These are phyloP conservation scores for Claviceps purpurea DNA, from an alignment of 2,329 filamentous ascomycete species.

Conservation along the genomic window DNA sequence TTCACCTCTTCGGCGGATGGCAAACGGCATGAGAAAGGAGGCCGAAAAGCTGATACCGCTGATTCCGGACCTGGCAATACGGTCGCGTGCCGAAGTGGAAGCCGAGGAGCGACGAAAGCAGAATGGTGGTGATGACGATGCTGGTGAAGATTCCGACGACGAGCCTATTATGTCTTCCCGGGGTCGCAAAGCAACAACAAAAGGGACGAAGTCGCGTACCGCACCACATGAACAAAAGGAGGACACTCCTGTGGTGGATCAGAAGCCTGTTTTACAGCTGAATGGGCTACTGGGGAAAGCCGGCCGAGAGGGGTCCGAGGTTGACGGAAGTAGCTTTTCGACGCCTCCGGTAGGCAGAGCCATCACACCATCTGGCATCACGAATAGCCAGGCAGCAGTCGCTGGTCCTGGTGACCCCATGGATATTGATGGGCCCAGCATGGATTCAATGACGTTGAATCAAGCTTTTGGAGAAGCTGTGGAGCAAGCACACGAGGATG, in stretches of 20 bases:
- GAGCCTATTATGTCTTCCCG: slow-evolving; percentile 97
- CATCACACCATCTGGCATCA: slow-evolving; percentile 54
- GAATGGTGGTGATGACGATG: slow-evolving; percentile 71
- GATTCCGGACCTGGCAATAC: slow-evolving; percentile 83
- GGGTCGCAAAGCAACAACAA: slow-evolving; percentile 70
- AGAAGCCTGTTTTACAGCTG: slow-evolving; percentile 58
- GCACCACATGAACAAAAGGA: slow-evolving; percentile 62
- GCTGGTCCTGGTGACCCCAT: slow-evolving; percentile 71
- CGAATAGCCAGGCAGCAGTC: slow-evolving; percentile 52
- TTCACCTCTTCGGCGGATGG: slow-evolving; percentile 82
- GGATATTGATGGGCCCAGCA: slow-evolving; percentile 69
- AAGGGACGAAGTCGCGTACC: slow-evolving; percentile 64
- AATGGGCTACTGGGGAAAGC: slow-evolving; percentile 47
- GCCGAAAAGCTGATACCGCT: slow-evolving; percentile 91
- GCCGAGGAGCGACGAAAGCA: slow-evolving; percentile 75
- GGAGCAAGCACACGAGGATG: slow-evolving; percentile 74
- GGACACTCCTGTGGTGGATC: slow-evolving; percentile 62
- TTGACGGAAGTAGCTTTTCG: slow-evolving; percentile 70
- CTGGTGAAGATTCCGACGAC: slow-evolving; percentile 84
- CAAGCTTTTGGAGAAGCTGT: slow-evolving; percentile 51
- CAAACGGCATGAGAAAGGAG: slow-evolving; percentile 91
- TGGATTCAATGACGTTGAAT: slow-evolving; percentile 50
- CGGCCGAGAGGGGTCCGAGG: slow-evolving; percentile 61
- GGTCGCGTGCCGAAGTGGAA: slow-evolving; percentile 88
- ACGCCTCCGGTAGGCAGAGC: slow-evolving; percentile 69